Base-by-base conservation (phyloP, 2,329 filamentous ascomycete species). In the Diaporthe humulicola region DNA sequence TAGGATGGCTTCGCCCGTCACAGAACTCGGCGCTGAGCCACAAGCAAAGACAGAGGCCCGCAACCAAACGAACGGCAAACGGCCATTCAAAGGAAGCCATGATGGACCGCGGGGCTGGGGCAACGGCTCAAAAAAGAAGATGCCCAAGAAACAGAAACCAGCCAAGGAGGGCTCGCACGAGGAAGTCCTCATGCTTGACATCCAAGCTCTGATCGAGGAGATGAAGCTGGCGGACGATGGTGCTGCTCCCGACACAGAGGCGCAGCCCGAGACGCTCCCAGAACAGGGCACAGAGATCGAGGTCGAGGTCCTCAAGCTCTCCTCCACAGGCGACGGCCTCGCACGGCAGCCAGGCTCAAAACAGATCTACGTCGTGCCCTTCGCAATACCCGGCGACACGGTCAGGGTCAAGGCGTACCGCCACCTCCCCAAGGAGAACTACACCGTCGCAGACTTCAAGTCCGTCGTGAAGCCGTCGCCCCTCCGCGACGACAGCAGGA, bases 311-410 rank as follows among this genome's bases (percentile, higher is more conserved):
- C 84, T 92, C 9, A 91, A 94, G 78, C 88, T 98, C 45, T 98
- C 96, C 0, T 98, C 96, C 0, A 98, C 95, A 0, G 97, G 97
- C 71, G 97, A 98, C 79, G 97, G 95, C 3, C 89, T 99, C 73
- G 97, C 94, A 5, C 87, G 94, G 74, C 90, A 91, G n/a, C 85
- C 90, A 38, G 89, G 90, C 75, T 88, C 87, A n/a, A 86, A 90
- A 71, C 89, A 89, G 75, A 87, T 98, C 82, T 98, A 96, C 81
- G 93, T 97, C 69, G 93, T 98, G 1, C 95, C 96, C 5, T 99
- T 98, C 82, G 90, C 93, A 30, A 89, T 96, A 2, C 96, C 97
- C 0, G 97, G 97, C 40, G 97, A 99, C 83, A 89, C 87, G 3
- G 93, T 94, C 75, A 91, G 90, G 74, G 93, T 94, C 76, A 97